Conservation (phyloP, 257 asterid species). For the Paraleonurus japonicus region DNA sequence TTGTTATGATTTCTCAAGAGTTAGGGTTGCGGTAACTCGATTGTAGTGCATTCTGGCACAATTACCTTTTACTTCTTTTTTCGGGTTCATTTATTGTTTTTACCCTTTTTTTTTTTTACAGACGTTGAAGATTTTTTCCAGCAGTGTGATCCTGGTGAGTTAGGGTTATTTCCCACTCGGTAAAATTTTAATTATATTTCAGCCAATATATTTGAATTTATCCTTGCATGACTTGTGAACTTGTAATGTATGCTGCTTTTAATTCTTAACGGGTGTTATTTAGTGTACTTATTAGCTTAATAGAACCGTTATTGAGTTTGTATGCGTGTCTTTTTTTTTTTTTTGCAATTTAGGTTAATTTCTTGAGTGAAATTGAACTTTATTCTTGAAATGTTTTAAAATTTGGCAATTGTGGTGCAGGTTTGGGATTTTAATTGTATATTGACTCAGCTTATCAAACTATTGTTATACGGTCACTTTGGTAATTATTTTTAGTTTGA, state of each 20-base stretch:
- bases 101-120: conserved; percentile 21
- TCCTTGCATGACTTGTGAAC: conserved; percentile 12
- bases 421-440: neutral
- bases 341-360: conserved; percentile 1
- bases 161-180: neutral
- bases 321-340: neutral
- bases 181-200: neutral
- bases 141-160: conserved; percentile 68
- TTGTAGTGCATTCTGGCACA: conserved; percentile 12
- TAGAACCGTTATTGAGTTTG: neutral
- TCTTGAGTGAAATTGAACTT: neutral
- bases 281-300: conserved; percentile 7
- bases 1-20: neutral
- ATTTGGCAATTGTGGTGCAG: conserved; percentile 2
- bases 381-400: neutral
- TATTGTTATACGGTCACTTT: neutral
- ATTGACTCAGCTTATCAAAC: neutral
- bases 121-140: conserved; percentile 49
- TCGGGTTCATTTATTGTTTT: conserved; percentile 22
- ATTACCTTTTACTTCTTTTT: neutral
- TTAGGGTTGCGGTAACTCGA: conserved; percentile 31
- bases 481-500: neutral
- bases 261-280: neutral
- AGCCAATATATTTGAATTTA: conserved; percentile 4
- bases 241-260: neutral